Evolutionary conservation across 2,329 filamentous ascomycete species (phyloP).

Genomic region (Cadophora malorum): DNA sequence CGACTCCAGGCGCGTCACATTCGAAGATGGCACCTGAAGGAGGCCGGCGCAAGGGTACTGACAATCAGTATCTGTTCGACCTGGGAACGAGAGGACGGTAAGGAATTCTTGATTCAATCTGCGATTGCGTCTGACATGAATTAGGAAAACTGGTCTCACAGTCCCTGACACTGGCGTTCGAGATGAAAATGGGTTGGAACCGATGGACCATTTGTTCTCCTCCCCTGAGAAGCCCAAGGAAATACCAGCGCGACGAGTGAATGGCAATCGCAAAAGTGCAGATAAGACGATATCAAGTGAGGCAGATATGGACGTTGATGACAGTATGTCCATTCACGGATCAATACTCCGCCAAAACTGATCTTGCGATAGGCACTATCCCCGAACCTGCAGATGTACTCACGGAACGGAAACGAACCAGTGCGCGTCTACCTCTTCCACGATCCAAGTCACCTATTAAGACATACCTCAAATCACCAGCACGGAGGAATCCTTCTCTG

Average conservation of each 20-base stretch:
- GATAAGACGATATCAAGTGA: slow-evolving; percentile 57
- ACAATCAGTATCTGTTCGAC: slow-evolving; percentile 56
- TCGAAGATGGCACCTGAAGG: slow-evolving; percentile 30
- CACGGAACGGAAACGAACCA: slow-evolving; percentile 46
- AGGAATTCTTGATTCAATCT: slow-evolving; percentile 27
- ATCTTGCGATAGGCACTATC: slow-evolving; percentile 51
- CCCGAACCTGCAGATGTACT: slow-evolving; percentile 54
- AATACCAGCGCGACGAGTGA: slow-evolving; percentile 12
- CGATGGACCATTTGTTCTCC: slow-evolving; percentile 86
- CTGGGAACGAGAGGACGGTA: slow-evolving; percentile 59
- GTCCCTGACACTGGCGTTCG: slow-evolving; percentile 79
- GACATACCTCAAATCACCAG: slow-evolving; percentile 45
- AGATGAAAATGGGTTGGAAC: slow-evolving; percentile 92
- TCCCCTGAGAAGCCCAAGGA: slow-evolving; percentile 70
- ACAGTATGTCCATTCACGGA: slow-evolving; percentile 54
- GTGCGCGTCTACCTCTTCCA: slow-evolving; percentile 43
- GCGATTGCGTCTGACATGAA: slow-evolving; percentile 29
- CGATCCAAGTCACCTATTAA: slow-evolving; percentile 46
- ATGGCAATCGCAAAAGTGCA: slow-evolving; percentile 28
- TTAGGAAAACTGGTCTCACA: slow-evolving; percentile 87
- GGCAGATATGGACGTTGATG: slow-evolving; percentile 67
- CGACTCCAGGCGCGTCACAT: slow-evolving; percentile 13
- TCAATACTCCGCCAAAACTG: slow-evolving; percentile 21
- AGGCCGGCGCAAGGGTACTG: slow-evolving; percentile 42
- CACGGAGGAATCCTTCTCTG: slow-evolving; percentile 44